Evolutionary conservation across 169 alveolate species (phyloP).

Genomic region (Toxoplasma gondii): DNA sequence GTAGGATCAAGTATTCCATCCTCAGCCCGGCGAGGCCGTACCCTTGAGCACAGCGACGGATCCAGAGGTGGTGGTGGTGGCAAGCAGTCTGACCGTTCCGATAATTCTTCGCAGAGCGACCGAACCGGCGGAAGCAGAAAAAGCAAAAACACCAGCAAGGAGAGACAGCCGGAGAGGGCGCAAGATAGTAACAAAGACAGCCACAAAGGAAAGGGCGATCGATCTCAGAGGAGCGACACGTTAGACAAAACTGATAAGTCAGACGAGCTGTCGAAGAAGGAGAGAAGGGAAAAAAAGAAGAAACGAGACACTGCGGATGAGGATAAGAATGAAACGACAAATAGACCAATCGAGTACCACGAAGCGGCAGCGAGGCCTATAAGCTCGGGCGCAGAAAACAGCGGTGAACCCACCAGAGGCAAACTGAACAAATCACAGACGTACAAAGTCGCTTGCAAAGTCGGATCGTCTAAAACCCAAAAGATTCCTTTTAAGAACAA

Average conservation of each 20-base stretch:
- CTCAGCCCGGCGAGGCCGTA: constrained; percentile 27
- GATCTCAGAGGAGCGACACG: neutral
- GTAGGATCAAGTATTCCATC: neutral
- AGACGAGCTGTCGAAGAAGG: neutral
- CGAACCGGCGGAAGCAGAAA: neutral
- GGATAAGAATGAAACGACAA: neutral
- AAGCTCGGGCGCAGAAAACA: neutral
- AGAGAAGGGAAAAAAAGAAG: neutral
- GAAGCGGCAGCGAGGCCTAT: neutral
- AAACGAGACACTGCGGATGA: neutral
- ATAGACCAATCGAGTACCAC: neutral
- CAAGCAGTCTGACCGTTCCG: constrained; percentile 14
- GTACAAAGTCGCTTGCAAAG: constrained; percentile 13
- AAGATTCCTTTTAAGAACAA: neutral
- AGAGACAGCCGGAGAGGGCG: neutral
- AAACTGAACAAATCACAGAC: neutral
- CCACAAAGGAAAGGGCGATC: neutral
- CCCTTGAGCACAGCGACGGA: neutral
- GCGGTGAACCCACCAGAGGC: neutral
- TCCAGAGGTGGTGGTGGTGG: neutral
- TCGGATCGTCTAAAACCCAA: neutral
- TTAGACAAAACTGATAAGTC: neutral
- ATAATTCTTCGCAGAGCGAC: neutral
- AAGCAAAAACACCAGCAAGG: neutral
- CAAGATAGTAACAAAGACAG: neutral